phyloP scores from a whole-genome alignment of 1,139 yeast species.

The Pichia sp. region DNA sequence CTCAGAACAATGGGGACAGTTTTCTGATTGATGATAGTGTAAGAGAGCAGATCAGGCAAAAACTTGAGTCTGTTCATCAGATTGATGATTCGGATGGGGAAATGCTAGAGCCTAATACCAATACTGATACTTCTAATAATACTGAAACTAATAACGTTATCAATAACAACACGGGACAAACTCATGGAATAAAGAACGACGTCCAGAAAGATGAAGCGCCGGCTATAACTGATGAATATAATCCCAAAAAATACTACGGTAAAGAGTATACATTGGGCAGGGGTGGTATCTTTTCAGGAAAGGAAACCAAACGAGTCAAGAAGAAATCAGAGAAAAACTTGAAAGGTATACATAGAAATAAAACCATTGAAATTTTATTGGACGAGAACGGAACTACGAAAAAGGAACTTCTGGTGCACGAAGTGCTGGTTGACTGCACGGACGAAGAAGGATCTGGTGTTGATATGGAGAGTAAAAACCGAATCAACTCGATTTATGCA shows the following conservation, averaged over 20 bases:
- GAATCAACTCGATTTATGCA: slow-evolving; percentile 8
- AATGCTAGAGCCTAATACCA: not conserved
- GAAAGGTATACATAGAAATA: slow-evolving; percentile 11
- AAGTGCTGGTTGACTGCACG: slow-evolving; percentile 6
- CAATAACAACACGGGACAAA: no score
- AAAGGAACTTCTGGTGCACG: slow-evolving; percentile 7
- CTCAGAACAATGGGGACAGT: slow-evolving; percentile 8
- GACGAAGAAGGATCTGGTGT: slow-evolving; percentile 10
- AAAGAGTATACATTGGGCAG: slow-evolving; percentile 11
- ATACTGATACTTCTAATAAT: no score
- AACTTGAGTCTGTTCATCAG: slow-evolving; percentile 2
- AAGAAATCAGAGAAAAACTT: slow-evolving; percentile 1
- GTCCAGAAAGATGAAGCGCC: no score
- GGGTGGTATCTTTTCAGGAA: slow-evolving; percentile 11
- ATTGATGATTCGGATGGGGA: slow-evolving; percentile 5
- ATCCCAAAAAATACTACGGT: slow-evolving; percentile 2
- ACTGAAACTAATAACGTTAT: no score
- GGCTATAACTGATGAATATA: no score
- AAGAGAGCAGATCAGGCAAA: slow-evolving; percentile 1
- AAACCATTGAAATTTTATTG: slow-evolving; percentile 2
- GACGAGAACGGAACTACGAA: not conserved
- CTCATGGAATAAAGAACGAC: no score
- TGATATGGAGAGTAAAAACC: slow-evolving; percentile 13
- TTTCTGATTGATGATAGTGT: slow-evolving; percentile 8
- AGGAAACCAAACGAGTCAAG: slow-evolving; percentile 3